A percentile compares a stretch with the other conserved stretches of the same genome.
Evolutionary conservation across 768 basidiomycete genomes (phyloP).

Genomic region (Erythrobasidium yunnanense): DNA sequence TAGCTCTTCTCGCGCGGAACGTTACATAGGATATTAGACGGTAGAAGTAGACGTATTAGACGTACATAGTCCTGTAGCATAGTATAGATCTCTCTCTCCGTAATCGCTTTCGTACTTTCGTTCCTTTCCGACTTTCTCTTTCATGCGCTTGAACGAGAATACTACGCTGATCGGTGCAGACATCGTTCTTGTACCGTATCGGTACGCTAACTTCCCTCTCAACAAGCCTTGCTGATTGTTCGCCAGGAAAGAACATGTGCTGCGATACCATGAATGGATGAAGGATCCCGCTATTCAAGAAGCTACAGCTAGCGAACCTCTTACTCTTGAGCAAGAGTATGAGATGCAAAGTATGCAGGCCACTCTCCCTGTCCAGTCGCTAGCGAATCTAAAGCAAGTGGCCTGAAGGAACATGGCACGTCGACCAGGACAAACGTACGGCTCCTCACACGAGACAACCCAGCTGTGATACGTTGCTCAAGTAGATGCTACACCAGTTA

Average conservation of each 20-base stretch:
- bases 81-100: too few species aligned
- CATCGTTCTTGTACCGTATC: not conserved
- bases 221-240: not conserved
- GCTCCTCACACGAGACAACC: slow-evolving; percentile 6
- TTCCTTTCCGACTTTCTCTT: not conserved
- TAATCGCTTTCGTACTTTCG: not conserved
- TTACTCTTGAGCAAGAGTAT: slow-evolving; percentile 68
- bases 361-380: not conserved
- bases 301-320: slow-evolving; percentile 72
- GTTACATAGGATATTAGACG: too few species aligned
- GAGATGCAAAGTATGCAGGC: slow-evolving; percentile 67
- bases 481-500: slow-evolving; percentile 41
- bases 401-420: slow-evolving; percentile 63
- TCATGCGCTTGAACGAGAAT: not conserved
- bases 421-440: slow-evolving; percentile 64
- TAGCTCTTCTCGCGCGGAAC: too few species aligned
- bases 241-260: slow-evolving; percentile 47
- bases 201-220: not conserved
- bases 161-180: not conserved
- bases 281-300: slow-evolving; percentile 56
- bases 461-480: too few species aligned
- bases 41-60: too few species aligned
- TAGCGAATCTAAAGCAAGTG: not conserved
- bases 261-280: slow-evolving; percentile 91
- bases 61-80: too few species aligned